Evolutionary conservation across 176 grass and related monocot genomes (phyloP).

Genomic region (Microstegium vimineum): DNA sequence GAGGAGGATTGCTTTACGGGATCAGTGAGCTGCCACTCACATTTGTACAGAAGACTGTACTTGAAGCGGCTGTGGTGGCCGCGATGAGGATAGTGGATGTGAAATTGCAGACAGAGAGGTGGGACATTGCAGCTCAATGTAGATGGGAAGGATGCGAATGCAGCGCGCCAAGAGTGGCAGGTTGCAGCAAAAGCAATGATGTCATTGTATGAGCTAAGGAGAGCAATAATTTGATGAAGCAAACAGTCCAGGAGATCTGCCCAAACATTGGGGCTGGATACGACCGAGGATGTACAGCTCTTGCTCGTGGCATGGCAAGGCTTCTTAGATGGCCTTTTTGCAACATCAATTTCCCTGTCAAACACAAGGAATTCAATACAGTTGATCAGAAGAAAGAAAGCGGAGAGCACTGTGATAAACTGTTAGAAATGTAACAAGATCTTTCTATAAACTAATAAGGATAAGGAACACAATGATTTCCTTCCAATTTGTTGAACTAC

Average conservation of each 20-base stretch:
- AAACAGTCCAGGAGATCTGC: constrained; percentile 36
- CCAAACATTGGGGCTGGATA: constrained; percentile 1
- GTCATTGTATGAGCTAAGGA: constrained; percentile 33
- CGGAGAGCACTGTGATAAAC: neutral
- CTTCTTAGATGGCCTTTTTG: constrained; percentile 1
- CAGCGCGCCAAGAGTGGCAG: constrained; percentile 43
- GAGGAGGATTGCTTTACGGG: neutral
- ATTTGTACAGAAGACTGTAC: neutral
- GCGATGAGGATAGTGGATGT: neutral
- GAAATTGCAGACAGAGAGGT: constrained; percentile 33
- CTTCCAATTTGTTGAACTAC: no score
- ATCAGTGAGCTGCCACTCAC: neutral
- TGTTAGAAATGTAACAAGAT: neutral
- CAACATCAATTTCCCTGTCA: constrained; percentile 8
- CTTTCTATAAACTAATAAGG: neutral
- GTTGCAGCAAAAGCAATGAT: constrained; percentile 30
- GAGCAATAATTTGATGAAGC: constrained; percentile 15
- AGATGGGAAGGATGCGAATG: constrained; percentile 12
- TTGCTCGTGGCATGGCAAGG: neutral
- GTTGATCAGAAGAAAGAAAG: neutral
- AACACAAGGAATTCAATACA: neutral
- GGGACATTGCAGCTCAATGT: neutral
- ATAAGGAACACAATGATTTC: no score
- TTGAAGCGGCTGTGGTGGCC: no score
- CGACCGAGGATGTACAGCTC: neutral